phyloP scores from a whole-genome alignment of 139 green algal genomes.

The Chlorella sp. region DNA sequence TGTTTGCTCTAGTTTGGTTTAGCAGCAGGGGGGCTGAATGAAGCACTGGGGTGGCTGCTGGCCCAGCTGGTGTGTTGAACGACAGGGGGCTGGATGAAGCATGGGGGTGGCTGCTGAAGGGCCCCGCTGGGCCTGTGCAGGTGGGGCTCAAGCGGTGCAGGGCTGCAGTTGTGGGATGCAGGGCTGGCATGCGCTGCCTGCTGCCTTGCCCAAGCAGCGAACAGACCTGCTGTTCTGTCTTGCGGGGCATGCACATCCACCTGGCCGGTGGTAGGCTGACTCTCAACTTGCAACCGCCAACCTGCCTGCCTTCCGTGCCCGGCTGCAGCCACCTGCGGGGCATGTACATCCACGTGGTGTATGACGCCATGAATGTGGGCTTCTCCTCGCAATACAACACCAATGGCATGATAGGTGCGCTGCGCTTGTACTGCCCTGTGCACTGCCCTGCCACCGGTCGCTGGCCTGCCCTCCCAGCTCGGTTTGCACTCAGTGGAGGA shows the following conservation, averaged over 20 bases:
- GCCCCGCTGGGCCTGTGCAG: neutral
- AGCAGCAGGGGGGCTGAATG: neutral
- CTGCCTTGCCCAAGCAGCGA: too few relatives aligned
- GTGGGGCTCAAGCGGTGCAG: too few relatives aligned
- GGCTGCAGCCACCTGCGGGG: neutral
- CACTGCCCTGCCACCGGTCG: neutral
- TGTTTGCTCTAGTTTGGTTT: neutral
- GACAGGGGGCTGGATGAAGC: too few relatives aligned
- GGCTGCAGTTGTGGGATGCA: too few relatives aligned
- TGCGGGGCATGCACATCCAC: too few relatives aligned
- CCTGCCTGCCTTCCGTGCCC: too few relatives aligned
- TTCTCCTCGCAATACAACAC: slow-evolving; percentile 8
- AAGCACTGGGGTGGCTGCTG: neutral
- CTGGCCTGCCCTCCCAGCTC: neutral
- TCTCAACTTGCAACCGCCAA: too few relatives aligned
- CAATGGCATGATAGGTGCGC: slow-evolving; percentile 30
- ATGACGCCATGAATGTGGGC: slow-evolving; percentile 5
- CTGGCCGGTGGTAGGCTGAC: too few relatives aligned
- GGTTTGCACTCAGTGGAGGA: too few relatives aligned
- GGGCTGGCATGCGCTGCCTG: too few relatives aligned
- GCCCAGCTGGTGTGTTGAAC: neutral
- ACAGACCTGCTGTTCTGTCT: neutral
- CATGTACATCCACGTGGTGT: slow-evolving; percentile 29
- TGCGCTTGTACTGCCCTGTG: neutral
- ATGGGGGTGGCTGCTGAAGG: too few relatives aligned